phyloP scores from a whole-genome alignment of 2,329 filamentous ascomycete species.

The Trichoderma sp. region DNA sequence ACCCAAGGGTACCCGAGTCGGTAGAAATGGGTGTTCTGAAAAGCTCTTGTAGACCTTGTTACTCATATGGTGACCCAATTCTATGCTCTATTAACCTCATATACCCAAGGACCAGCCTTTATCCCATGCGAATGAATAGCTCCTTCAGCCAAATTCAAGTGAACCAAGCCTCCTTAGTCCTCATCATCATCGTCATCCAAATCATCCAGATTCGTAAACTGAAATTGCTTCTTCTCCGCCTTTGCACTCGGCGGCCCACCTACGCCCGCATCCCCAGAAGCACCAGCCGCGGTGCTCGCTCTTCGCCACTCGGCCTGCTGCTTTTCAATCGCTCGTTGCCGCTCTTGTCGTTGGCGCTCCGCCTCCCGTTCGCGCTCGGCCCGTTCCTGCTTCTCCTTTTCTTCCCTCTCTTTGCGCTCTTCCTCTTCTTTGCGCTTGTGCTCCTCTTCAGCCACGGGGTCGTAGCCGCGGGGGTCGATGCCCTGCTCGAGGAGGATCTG shows the following conservation, averaged over 20 bases:
- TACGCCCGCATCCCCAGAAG: conserved; percentile 33
- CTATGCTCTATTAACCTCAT: neutral
- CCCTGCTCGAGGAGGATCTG: conserved; percentile 65
- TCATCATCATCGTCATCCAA: conserved; percentile 54
- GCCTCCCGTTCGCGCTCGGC: conserved; percentile 50
- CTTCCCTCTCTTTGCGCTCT: conserved; percentile 50
- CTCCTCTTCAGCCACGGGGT: conserved; percentile 59
- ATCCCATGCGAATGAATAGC: neutral
- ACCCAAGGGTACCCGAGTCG: no score
- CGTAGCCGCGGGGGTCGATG: conserved; percentile 62
- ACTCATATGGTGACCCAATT: neutral
- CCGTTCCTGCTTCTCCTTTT: conserved; percentile 50
- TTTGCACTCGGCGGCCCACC: conserved; percentile 36
- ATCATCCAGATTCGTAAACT: conserved; percentile 57
- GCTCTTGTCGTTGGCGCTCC: conserved; percentile 46
- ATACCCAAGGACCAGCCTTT: neutral
- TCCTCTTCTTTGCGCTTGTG: conserved; percentile 55
- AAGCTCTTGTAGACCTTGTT: neutral
- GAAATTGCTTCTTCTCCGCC: conserved; percentile 56
- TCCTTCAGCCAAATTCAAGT: no score
- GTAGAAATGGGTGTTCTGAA: neutral
- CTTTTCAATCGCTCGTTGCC: conserved; percentile 48
- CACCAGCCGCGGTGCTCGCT: conserved; percentile 40
- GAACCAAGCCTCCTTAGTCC: conserved; percentile 32
- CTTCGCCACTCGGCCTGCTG: conserved; percentile 48